Conservation (phyloP, 2,329 filamentous ascomycete genomes). For the Arthrobotrys entomopaga region DNA sequence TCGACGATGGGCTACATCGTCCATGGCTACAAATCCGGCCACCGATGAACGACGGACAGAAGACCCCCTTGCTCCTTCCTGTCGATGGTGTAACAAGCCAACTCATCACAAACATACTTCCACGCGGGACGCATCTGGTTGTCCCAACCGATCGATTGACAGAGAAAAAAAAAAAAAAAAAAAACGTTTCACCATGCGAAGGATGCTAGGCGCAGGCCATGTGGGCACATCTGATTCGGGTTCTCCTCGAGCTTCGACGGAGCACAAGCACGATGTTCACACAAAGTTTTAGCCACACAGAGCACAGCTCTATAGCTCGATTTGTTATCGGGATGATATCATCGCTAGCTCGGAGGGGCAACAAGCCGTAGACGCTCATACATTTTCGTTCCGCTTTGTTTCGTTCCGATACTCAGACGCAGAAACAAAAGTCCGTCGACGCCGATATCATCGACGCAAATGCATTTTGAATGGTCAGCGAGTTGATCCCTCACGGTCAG, state of each 20-base stretch:
- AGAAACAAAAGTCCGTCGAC: slow-evolving; percentile 3
- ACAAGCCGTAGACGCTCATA: slow-evolving; percentile 10
- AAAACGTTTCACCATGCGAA: slow-evolving; percentile 15
- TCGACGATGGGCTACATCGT: too few species aligned
- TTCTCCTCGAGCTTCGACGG: too few species aligned
- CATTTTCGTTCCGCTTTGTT: slow-evolving; percentile 28
- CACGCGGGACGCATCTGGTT: not conserved
- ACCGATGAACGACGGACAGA: too few species aligned
- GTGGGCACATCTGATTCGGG: slow-evolving; percentile 8
- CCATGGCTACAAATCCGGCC: too few species aligned
- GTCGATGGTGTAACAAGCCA: slow-evolving; percentile 13
- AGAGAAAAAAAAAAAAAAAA: not conserved
- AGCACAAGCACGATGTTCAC: too few species aligned
- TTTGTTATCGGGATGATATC: too few species aligned
- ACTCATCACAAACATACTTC: not conserved
- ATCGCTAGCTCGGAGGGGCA: too few species aligned
- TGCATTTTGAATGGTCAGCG: too few species aligned
- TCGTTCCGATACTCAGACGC: slow-evolving; percentile 13
- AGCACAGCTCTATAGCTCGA: too few species aligned
- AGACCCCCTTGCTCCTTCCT: not conserved
- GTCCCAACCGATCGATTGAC: slow-evolving; percentile 1
- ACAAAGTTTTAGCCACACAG: slow-evolving; percentile 5
- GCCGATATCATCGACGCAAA: too few species aligned
- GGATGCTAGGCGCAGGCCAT: not conserved
- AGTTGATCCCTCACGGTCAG: too few species aligned